Evolutionary conservation across 2,329 filamentous ascomycete genomes (phyloP), one percentile per base, ranked within the genome.

Genomic region (Fusarium illudens): DNA sequence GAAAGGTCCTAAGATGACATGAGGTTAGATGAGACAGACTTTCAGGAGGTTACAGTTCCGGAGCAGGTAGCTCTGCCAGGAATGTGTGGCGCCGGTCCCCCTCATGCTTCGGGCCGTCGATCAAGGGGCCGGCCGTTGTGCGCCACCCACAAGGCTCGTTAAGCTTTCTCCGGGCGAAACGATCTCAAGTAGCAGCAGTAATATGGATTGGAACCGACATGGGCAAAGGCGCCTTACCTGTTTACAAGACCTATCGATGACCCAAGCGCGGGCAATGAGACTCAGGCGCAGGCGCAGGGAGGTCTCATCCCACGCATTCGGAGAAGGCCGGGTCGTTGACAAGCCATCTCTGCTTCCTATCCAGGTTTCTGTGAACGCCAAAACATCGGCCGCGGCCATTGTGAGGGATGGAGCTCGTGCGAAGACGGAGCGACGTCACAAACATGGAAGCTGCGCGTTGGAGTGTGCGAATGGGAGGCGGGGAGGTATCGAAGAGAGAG

Each of bases 331-430:
- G 73, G 66, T 76, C 68, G 75, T 73, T 73, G 70, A 71, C 73
- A 70, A 80, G 67, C 77, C 79, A 80, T 74, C 78, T 71, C 64
- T 76, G 76, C 73, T 79, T 80, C 72, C 78, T 78, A 74, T 78
- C 79, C 77, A 81, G 77, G 74, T 77, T 75, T 76, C 79, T 77
- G 75, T 79, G 71, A 78, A 79, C 67, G 76, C 75, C 77, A 82
- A 75, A 79, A 86, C 79, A 71, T 80, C 79, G 79, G 80, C 81
- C 76, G 84, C 78, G 78, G 86, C 85, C 86, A 88, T 88, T 76
- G 74, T 85, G 83, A 77, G 77, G 80, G 78, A 80, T 78, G 73
- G 77, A 80, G 77, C 80, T 83, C 77, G 77, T 82, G 71, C 75
- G 74, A 73, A 80, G 74, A 76, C 76, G 74, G 71, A 70, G 71